These are phyloP conservation scores for Penicillium sp. DNA, from an alignment of 2,329 filamentous ascomycete species.

Conservation along the genomic window DNA sequence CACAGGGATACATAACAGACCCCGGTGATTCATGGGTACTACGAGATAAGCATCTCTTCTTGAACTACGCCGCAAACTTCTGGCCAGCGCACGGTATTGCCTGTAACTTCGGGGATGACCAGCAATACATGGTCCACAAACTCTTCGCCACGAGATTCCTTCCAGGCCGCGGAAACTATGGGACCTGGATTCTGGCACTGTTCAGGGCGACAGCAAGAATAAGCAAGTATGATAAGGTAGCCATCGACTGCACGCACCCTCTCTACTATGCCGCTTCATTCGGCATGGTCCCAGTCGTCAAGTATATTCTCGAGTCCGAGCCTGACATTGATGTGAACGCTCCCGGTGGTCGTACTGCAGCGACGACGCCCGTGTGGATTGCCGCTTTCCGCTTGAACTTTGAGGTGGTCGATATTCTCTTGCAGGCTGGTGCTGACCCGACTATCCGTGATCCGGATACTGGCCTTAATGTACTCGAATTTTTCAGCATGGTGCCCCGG, in stretches of 20 bases:
- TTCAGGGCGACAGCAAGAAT: not conserved
- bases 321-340: constrained; percentile 19
- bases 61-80: constrained; percentile 17
- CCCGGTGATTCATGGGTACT: not conserved
- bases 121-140: constrained; percentile 6
- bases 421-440: constrained; percentile 22
- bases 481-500: constrained; percentile 8
- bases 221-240: not conserved
- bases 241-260: constrained; percentile 18
- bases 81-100: constrained; percentile 16
- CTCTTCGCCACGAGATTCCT: constrained; percentile 17
- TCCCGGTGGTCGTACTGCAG: constrained; percentile 16
- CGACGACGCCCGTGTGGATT: constrained; percentile 21
- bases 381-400: constrained; percentile 15
- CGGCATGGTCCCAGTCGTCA: constrained; percentile 18
- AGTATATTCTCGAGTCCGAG: constrained; percentile 16
- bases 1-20: constrained; percentile 10
- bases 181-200: constrained; percentile 17
- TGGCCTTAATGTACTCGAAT: constrained; percentile 7
- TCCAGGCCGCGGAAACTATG: constrained; percentile 18
- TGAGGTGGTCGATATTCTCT: constrained; percentile 16
- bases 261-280: constrained; percentile 23
- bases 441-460: constrained; percentile 16
- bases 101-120: not conserved
- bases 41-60: constrained; percentile 5